A percentile compares a stretch with the other conserved stretches of the same genome.
These are phyloP conservation scores for Allantophomopsis cytisporea DNA, from an alignment of 2,329 filamentous ascomycete species.

Conservation along the genomic window DNA sequence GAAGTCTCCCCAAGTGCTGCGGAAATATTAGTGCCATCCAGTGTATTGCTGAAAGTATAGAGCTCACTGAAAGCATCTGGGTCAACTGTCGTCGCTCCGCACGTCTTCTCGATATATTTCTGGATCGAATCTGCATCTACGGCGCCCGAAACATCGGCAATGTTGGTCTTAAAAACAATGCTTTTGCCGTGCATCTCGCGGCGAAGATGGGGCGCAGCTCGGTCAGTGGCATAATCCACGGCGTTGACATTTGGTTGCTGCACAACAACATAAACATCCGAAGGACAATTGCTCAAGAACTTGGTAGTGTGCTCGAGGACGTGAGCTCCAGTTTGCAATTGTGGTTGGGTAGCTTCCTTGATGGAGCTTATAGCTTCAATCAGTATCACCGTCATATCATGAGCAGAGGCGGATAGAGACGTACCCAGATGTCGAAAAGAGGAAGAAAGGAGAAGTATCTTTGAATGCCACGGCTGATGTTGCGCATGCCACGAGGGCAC, in stretches of 20 bases:
- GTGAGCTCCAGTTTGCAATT: constrained; percentile 10
- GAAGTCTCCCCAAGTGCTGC: too few relatives aligned
- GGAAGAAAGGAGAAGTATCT: constrained; percentile 78
- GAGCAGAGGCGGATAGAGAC: constrained; percentile 1
- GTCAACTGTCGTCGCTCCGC: neutral
- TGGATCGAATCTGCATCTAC: neutral
- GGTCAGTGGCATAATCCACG: constrained; percentile 45
- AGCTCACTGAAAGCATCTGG: too few relatives aligned
- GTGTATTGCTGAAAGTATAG: too few relatives aligned
- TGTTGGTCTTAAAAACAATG: constrained; percentile 11
- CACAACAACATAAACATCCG: constrained; percentile 63
- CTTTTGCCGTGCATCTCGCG: neutral
- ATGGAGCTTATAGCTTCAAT: neutral
- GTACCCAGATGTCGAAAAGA: constrained; percentile 53
- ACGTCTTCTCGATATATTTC: neutral
- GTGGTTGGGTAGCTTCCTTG: constrained; percentile 13
- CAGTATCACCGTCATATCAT: neutral
- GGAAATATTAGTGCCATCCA: too few relatives aligned
- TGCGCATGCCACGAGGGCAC: constrained; percentile 37
- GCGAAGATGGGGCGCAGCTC: constrained; percentile 30
- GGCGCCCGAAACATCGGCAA: constrained; percentile 44
- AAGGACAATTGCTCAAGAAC: constrained; percentile 56
- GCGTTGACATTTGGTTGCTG: constrained; percentile 63
- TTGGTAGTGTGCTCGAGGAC: constrained; percentile 11
- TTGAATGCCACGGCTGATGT: constrained; percentile 58